phyloP scores from a whole-genome alignment of 768 basidiomycete species.

The Kwoniella newhampshirensis region DNA sequence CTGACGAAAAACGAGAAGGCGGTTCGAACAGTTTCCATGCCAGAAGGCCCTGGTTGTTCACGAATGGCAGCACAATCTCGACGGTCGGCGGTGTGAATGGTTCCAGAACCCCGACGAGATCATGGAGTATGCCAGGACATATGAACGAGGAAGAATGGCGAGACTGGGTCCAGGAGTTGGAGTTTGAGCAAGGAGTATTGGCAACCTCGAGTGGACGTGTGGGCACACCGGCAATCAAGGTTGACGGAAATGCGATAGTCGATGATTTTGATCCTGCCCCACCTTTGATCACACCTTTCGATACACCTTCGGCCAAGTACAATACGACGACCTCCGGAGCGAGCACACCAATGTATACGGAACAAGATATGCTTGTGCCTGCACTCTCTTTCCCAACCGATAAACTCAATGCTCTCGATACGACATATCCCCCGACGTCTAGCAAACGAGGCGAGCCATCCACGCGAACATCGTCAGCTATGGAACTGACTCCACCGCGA shows the following conservation, averaged over 20 bases:
- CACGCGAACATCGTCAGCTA: constrained; percentile 6
- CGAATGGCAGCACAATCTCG: constrained; percentile 8
- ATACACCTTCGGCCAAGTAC: not conserved
- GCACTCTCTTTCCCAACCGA: not conserved
- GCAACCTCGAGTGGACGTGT: not conserved
- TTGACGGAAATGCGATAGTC: constrained; percentile 5
- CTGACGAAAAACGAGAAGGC: constrained; percentile 15
- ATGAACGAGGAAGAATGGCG: constrained; percentile 39
- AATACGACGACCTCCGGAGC: constrained; percentile 4
- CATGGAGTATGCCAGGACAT: constrained; percentile 39
- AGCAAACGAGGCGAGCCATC: constrained; percentile 14
- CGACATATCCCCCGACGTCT: constrained; percentile 14
- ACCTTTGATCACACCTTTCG: too few relatives aligned
- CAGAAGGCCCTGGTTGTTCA: constrained; percentile 22
- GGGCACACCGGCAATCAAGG: constrained; percentile 9
- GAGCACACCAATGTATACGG: constrained; percentile 9
- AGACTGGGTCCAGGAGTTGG: constrained; percentile 35
- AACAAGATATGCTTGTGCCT: constrained; percentile 3
- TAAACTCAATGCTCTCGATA: not conserved
- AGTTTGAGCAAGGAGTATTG: constrained; percentile 12
- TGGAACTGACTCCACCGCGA: not conserved
- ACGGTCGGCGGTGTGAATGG: constrained; percentile 4
- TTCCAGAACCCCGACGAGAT: constrained; percentile 13
- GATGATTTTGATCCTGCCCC: too few relatives aligned
- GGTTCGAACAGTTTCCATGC: constrained; percentile 11